Conservation (phyloP, 805 yeast species). For the Candida coquimbonensis region DNA sequence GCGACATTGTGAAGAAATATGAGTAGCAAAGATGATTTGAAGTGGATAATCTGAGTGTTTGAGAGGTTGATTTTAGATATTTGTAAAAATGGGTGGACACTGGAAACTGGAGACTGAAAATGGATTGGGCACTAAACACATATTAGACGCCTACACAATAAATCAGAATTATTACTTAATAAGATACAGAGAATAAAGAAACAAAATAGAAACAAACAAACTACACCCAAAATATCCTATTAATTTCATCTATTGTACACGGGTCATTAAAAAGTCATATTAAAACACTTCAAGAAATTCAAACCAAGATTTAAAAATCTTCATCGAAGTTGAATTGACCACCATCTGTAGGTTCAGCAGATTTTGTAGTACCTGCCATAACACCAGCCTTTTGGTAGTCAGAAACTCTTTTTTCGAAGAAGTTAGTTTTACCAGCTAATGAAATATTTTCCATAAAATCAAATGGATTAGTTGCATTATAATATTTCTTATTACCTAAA, state of each 20-base stretch:
- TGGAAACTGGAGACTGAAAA: too few relatives aligned
- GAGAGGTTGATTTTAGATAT: too few relatives aligned
- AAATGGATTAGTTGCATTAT: constrained; percentile 87
- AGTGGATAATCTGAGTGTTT: too few relatives aligned
- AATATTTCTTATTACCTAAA: constrained; percentile 83
- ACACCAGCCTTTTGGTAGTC: constrained; percentile 99
- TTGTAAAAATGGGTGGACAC: too few relatives aligned
- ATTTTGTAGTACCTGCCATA: constrained; percentile 60
- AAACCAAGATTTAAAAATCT: constrained; percentile 56
- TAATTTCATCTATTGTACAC: neutral
- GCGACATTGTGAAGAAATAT: too few relatives aligned
- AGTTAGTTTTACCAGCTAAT: constrained; percentile 96
- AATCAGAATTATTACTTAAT: too few relatives aligned
- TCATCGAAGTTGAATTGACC: constrained; percentile 81
- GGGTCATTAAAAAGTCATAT: constrained; percentile 1
- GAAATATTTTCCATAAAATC: constrained; percentile 99
- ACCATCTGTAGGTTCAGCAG: constrained; percentile 31
- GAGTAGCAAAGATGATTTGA: too few relatives aligned
- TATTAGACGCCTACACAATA: too few relatives aligned
- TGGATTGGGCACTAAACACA: too few relatives aligned
- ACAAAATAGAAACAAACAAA: too few relatives aligned
- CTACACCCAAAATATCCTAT: neutral
- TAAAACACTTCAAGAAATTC: too few relatives aligned
- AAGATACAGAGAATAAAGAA: too few relatives aligned
- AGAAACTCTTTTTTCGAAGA: constrained; percentile 97